phyloP scores from a whole-genome alignment of 1,284 basidiomycete species.

The Ustilago lituana region DNA sequence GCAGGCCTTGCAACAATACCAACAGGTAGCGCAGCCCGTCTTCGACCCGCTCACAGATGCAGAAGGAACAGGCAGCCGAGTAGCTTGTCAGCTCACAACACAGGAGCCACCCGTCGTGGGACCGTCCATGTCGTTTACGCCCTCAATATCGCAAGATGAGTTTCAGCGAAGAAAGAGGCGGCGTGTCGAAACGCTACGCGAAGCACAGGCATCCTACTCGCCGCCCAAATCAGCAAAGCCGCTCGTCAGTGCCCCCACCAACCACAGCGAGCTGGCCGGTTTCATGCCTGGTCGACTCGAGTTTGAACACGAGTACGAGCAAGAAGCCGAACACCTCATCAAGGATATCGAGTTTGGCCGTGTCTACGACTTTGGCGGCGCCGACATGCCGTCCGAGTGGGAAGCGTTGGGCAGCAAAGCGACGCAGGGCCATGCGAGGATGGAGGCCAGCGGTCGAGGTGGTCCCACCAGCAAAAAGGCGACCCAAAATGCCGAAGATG shows the following conservation, averaged over 20 bases:
- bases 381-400: conserved; percentile 65
- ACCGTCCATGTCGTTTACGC: conserved; percentile 53
- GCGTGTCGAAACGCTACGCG: conserved; percentile 60
- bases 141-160: conserved; percentile 55
- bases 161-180: conserved; percentile 62
- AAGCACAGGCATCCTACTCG: conserved; percentile 55
- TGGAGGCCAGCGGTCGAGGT: conserved; percentile 74
- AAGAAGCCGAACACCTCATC: conserved; percentile 89
- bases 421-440: conserved; percentile 55
- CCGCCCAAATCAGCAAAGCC: conserved; percentile 71
- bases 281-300: conserved; percentile 96
- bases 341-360: conserved; percentile 96
- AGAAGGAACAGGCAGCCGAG: conserved; percentile 43
- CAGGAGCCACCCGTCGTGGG: conserved; percentile 59
- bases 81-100: conserved; percentile 35
- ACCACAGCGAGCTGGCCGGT: conserved; percentile 86
- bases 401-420: conserved; percentile 60
- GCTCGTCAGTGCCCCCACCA: conserved; percentile 90
- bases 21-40: conserved; percentile 9
- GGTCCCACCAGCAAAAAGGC: conserved; percentile 63
- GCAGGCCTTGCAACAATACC: conserved; percentile 32
- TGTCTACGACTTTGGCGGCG: conserved; percentile 85
- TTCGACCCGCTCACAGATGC: conserved; percentile 36
- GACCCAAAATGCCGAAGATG: conserved; percentile 40
- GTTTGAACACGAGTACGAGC: conserved; percentile 93